Evolutionary conservation across 306 rosid species (phyloP).

Genomic region (Cicer chorassanicum): DNA sequence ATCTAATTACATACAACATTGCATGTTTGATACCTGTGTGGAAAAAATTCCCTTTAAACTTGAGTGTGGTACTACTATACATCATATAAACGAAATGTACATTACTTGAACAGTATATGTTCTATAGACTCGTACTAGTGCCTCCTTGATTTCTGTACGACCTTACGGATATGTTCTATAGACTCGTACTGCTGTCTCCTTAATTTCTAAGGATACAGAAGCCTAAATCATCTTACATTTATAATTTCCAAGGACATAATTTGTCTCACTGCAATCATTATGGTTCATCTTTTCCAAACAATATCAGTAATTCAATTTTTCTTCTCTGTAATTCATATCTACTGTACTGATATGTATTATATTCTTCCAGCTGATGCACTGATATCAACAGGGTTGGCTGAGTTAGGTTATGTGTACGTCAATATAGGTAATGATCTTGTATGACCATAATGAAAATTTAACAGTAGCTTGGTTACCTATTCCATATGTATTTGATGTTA

Average conservation of each 20-base stretch:
- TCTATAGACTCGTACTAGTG: no score
- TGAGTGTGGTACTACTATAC: neutral
- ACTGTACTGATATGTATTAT: conserved; percentile 42
- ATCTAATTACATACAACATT: neutral
- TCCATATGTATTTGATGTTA: conserved; percentile 39
- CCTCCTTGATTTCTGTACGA: no score
- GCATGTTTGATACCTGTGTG: neutral
- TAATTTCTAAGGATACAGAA: no score
- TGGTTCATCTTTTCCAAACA: conserved; percentile 21
- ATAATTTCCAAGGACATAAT: neutral
- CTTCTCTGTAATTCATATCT: conserved; percentile 6
- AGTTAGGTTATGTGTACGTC: conserved; percentile 78
- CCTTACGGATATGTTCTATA: no score
- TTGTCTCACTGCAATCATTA: conserved; percentile 24
- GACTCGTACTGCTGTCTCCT: no score
- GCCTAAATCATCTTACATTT: conserved; percentile 3
- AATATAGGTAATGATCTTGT: conserved; percentile 73
- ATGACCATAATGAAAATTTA: conserved; percentile 25
- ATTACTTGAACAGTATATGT: no score
- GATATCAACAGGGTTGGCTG: conserved; percentile 82
- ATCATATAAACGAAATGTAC: neutral
- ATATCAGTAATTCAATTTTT: neutral
- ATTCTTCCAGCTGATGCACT: conserved; percentile 89
- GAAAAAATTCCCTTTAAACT: neutral
- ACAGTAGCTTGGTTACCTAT: conserved; percentile 1